A percentile compares a stretch with the other conserved stretches of the same genome.
These are phyloP conservation scores for Geotrichum cucujoidarum DNA, from an alignment of 1,139 yeast species.

Conservation along the genomic window DNA sequence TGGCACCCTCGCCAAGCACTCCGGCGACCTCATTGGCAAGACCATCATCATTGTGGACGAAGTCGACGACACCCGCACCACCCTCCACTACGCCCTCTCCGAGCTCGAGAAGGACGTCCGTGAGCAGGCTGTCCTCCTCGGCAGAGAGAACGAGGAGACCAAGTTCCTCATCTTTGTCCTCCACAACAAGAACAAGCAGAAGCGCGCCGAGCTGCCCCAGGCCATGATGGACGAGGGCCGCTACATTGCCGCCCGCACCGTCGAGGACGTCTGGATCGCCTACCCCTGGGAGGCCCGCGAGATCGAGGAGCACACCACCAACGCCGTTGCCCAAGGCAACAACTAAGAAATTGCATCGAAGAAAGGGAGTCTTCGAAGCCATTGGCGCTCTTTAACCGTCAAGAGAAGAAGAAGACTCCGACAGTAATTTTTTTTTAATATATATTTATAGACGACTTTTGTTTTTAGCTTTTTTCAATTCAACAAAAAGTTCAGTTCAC, in stretches of 20 bases:
- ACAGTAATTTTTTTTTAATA: too few relatives aligned
- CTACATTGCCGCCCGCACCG: slow-evolving; percentile 86
- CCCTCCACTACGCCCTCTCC: slow-evolving; percentile 83
- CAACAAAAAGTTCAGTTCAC: not conserved
- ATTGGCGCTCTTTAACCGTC: not conserved
- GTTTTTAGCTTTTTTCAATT: too few relatives aligned
- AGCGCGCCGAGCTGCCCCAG: slow-evolving; percentile 70
- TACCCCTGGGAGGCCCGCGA: slow-evolving; percentile 96
- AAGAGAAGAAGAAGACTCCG: too few relatives aligned
- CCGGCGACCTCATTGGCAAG: slow-evolving; percentile 70
- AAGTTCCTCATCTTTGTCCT: slow-evolving; percentile 85
- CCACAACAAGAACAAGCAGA: slow-evolving; percentile 87
- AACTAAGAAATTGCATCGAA: slow-evolving; percentile 24
- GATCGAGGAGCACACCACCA: slow-evolving; percentile 78
- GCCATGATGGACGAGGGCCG: slow-evolving; percentile 61
- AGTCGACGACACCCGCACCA: slow-evolving; percentile 94
- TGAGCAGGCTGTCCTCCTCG: slow-evolving; percentile 49
- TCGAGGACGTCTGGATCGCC: slow-evolving; percentile 93
- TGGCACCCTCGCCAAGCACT: slow-evolving; percentile 51
- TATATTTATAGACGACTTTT: not conserved
- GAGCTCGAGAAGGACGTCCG: slow-evolving; percentile 82
- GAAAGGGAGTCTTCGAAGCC: not conserved
- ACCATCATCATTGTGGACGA: slow-evolving; percentile 83
- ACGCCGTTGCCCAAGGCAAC: slow-evolving; percentile 75
- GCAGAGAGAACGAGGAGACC: slow-evolving; percentile 52